Evolutionary conservation across 1,284 basidiomycete species (phyloP).

Genomic region (Leccinum solheimii): DNA sequence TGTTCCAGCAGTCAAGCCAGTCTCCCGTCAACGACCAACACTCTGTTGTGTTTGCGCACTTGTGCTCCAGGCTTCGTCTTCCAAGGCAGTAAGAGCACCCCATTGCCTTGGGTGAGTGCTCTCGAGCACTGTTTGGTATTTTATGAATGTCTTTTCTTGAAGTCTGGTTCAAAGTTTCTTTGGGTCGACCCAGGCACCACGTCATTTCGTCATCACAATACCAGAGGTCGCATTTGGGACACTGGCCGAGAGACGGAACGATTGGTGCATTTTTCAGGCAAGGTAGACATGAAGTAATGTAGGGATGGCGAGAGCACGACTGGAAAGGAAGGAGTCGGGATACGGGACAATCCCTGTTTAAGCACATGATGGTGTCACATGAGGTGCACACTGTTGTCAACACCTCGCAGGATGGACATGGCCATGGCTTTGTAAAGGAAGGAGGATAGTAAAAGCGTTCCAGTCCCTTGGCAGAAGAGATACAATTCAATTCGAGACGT

Average conservation of each 20-base stretch:
- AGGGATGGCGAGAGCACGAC: background rate
- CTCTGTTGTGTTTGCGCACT: background rate
- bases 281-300: slow-evolving; percentile 7
- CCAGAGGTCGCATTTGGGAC: slow-evolving; percentile 24
- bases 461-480: too few species aligned
- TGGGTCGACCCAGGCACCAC: slow-evolving; percentile 9
- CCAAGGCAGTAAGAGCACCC: background rate
- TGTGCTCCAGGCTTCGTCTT: background rate
- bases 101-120: background rate
- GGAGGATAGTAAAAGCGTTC: background rate
- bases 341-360: slow-evolving; percentile 17
- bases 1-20: background rate
- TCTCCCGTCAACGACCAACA: background rate
- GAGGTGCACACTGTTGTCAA: slow-evolving; percentile 12
- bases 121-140: background rate
- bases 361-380: slow-evolving; percentile 20
- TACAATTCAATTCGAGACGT: slow-evolving; percentile 13
- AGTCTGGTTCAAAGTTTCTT: background rate
- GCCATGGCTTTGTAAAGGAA: slow-evolving; percentile 1
- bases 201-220: slow-evolving; percentile 25
- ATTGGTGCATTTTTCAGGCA: slow-evolving; percentile 12
- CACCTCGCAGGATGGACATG: background rate
- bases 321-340: slow-evolving; percentile 10
- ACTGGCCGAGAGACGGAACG: slow-evolving; percentile 22
- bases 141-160: background rate